Percentiles rank a stretch among this genome's conserved stretches.
These are phyloP conservation scores for Cochlearia excelsa DNA, from an alignment of 345 rosid species.

Conservation along the genomic window DNA sequence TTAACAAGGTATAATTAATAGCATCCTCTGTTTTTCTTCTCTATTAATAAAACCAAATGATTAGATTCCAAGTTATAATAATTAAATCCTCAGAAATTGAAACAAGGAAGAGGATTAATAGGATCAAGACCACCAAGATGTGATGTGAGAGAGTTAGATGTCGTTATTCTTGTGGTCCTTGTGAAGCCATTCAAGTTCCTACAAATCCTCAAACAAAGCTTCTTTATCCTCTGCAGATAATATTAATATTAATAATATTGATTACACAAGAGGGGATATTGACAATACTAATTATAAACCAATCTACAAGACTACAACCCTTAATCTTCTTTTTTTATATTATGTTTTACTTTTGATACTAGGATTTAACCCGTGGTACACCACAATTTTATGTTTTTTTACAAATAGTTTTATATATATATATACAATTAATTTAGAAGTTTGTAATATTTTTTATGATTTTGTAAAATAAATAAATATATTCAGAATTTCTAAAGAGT, in stretches of 20 bases:
- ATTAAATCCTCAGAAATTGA: conserved; percentile 28
- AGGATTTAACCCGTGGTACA: no score
- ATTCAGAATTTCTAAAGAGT: no score
- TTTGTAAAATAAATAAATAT: no score
- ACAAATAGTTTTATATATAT: no score
- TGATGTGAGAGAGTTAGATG: conserved; percentile 73
- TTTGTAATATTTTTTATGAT: no score
- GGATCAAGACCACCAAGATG: conserved; percentile 94
- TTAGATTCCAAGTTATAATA: no score
- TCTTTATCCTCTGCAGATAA: conserved; percentile 25
- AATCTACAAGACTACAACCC: conserved; percentile 91
- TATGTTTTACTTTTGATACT: no score
- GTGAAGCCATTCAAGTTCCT: conserved; percentile 92
- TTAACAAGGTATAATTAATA: no score
- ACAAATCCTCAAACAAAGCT: conserved; percentile 53
- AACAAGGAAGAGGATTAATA: conserved; percentile 57
- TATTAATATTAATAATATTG: conserved; percentile 28
- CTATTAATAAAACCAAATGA: no score
- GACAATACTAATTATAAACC: conserved; percentile 76
- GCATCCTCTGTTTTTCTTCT: no score
- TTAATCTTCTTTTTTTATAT: conserved; percentile 30
- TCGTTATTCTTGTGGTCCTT: conserved; percentile 65
- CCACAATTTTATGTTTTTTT: no score
- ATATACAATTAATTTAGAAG: no score
- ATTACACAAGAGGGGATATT: conserved; percentile 67